Evolutionary conservation across 2,329 filamentous ascomycete genomes (phyloP).

Genomic region (Pseudogymnoascus sp.): DNA sequence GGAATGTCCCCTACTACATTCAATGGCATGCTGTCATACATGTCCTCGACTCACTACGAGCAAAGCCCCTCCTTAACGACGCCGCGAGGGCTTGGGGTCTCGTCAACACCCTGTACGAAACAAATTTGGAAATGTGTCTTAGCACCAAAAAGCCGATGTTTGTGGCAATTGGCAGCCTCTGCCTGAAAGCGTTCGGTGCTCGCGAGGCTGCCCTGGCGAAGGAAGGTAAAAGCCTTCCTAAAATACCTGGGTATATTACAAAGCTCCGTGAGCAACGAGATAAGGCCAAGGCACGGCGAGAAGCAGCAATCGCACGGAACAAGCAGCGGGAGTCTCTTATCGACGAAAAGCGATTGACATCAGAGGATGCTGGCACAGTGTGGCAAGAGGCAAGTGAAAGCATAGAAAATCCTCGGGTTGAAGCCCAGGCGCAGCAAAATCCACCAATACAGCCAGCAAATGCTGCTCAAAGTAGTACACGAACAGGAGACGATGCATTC

Average conservation of each 20-base stretch:
- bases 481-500: constrained; percentile 17
- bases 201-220: constrained; percentile 14
- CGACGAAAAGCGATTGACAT: neutral
- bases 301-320: constrained; percentile 7
- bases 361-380: neutral
- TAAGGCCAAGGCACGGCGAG: constrained; percentile 14
- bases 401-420: neutral
- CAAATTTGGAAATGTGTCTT: constrained; percentile 16
- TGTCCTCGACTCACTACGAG: constrained; percentile 21
- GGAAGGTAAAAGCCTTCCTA: neutral
- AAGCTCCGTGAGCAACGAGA: constrained; percentile 21
- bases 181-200: constrained; percentile 12
- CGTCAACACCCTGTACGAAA: constrained; percentile 28
- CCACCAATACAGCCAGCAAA: constrained; percentile 5
- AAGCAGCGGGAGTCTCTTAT: neutral
- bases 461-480: neutral
- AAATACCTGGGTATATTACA: constrained; percentile 18
- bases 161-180: constrained; percentile 12
- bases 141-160: constrained; percentile 11
- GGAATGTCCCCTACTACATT: constrained; percentile 20
- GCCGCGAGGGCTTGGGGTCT: constrained; percentile 27
- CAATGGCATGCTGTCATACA: constrained; percentile 21
- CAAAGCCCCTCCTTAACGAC: constrained; percentile 20
- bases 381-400: neutral
- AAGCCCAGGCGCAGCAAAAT: constrained; percentile 10